Conservation (phyloP, 345 rosid genomes). For the Zanthoxylum bungeanum region DNA sequence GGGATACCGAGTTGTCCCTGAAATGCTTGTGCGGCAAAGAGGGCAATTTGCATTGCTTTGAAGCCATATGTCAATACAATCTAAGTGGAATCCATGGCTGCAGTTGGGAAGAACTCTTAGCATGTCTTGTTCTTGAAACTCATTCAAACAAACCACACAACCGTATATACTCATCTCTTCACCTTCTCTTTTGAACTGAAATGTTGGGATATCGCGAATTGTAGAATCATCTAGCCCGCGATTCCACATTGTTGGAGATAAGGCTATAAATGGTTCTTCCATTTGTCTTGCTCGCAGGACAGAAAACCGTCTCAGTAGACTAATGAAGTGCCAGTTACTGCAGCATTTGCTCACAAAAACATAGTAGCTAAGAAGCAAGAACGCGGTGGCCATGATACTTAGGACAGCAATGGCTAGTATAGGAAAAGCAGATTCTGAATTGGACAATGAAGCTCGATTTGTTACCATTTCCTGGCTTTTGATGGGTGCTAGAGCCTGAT, state of each 20-base stretch:
- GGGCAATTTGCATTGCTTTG: constrained; percentile 61
- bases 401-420: constrained; percentile 37
- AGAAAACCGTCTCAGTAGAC: constrained; percentile 33
- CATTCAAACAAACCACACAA: constrained; percentile 63
- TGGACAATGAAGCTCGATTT: constrained; percentile 15
- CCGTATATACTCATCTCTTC: constrained; percentile 28
- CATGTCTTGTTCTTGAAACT: constrained; percentile 54
- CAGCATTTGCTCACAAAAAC: constrained; percentile 44
- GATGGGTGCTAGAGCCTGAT: constrained; percentile 20
- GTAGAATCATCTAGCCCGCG: constrained; percentile 48
- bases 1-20: constrained; percentile 31
- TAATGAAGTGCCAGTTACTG: constrained; percentile 29
- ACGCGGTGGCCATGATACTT: constrained; percentile 35
- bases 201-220: constrained; percentile 50
- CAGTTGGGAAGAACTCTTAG: constrained; percentile 59
- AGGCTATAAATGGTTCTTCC: constrained; percentile 48
- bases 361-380: constrained; percentile 44
- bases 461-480: constrained; percentile 15
- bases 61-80: constrained; percentile 64
- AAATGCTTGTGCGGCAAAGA: constrained; percentile 55
- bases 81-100: constrained; percentile 56
- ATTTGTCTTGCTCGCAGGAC: constrained; percentile 16
- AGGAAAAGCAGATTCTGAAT: constrained; percentile 40
- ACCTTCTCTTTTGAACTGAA: constrained; percentile 36
- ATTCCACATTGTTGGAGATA: constrained; percentile 56